phyloP scores from a whole-genome alignment of 192 early-diverging fungal genomes.

The Dimargaris xerosporica region DNA sequence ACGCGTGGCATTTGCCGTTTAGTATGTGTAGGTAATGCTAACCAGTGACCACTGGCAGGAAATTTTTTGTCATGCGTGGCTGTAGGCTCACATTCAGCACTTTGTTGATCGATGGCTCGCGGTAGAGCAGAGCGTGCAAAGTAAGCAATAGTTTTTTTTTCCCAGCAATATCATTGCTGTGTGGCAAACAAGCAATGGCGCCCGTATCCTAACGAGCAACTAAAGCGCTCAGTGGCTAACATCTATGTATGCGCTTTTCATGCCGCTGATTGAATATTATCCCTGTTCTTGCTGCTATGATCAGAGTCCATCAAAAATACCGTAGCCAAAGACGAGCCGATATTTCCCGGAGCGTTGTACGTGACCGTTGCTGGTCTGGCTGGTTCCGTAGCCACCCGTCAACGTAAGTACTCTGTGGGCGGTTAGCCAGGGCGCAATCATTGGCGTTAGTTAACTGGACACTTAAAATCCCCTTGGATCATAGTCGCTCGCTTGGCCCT shows the following conservation, averaged over 20 bases:
- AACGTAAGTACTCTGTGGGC: conserved; percentile 10
- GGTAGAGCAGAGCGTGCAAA: conserved; percentile 13
- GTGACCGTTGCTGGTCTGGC: conserved; percentile 26
- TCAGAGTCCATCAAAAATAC: conserved; percentile 11
- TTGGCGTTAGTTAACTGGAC: too few relatives aligned
- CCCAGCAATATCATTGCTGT: background rate
- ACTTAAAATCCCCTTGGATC: too few relatives aligned
- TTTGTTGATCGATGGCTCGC: conserved; percentile 17
- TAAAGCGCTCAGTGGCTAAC: background rate
- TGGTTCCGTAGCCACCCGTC: conserved; percentile 26
- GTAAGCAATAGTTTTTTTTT: background rate
- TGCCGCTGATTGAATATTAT: background rate
- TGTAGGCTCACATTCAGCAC: conserved; percentile 14
- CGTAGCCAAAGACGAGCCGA: conserved; percentile 20
- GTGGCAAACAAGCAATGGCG: background rate
- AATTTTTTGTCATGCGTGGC: background rate
- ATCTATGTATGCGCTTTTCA: background rate
- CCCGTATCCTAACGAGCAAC: background rate
- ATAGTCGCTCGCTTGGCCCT: too few relatives aligned
- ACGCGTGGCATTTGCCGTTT: background rate
- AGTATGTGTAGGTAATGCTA: background rate
- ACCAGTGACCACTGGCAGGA: background rate
- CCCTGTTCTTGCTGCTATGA: background rate
- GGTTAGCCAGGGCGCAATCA: too few relatives aligned
- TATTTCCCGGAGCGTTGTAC: conserved; percentile 25